phyloP scores from a whole-genome alignment of 768 basidiomycete species.

The Suillus ampliporus region DNA sequence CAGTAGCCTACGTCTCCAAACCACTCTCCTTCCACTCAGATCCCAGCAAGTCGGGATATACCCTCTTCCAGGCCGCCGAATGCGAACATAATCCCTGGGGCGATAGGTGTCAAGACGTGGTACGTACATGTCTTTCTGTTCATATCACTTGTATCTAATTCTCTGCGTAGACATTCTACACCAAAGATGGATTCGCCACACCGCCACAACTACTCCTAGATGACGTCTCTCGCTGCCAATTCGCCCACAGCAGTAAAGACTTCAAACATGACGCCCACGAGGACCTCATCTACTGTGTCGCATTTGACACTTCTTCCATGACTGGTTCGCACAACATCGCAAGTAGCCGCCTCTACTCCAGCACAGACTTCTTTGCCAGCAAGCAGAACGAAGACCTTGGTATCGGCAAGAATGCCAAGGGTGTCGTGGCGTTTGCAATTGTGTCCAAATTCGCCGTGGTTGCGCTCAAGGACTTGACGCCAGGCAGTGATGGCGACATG shows the following conservation, averaged over 20 bases:
- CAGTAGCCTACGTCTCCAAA: slow-evolving; percentile 45
- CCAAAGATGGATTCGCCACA: slow-evolving; percentile 79
- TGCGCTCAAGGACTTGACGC: slow-evolving; percentile 74
- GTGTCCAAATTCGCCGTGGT: slow-evolving; percentile 93
- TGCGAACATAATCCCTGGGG: slow-evolving; percentile 65
- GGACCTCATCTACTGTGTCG: slow-evolving; percentile 89
- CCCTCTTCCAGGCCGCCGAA: slow-evolving; percentile 77
- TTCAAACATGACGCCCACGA: slow-evolving; percentile 79
- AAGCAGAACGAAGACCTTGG: slow-evolving; percentile 83
- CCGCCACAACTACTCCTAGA: slow-evolving; percentile 60
- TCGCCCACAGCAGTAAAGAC: slow-evolving; percentile 85
- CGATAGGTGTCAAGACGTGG: slow-evolving; percentile 74
- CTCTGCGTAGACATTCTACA: slow-evolving; percentile 79
- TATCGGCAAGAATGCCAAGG: slow-evolving; percentile 82
- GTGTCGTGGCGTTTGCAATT: slow-evolving; percentile 92
- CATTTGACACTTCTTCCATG: slow-evolving; percentile 66
- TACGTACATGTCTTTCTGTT: slow-evolving; percentile 27
- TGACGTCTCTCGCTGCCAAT: slow-evolving; percentile 82
- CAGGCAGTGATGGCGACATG: slow-evolving; percentile 70
- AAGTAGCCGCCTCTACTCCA: slow-evolving; percentile 79
- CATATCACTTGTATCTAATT: slow-evolving; percentile 14
- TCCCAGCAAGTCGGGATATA: slow-evolving; percentile 67
- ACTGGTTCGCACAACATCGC: slow-evolving; percentile 49
- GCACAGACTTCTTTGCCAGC: slow-evolving; percentile 80
- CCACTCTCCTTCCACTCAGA: slow-evolving; percentile 92